Conservation (phyloP, 2,329 filamentous ascomycete genomes). For the Aaosphaeria pasadenensis region DNA sequence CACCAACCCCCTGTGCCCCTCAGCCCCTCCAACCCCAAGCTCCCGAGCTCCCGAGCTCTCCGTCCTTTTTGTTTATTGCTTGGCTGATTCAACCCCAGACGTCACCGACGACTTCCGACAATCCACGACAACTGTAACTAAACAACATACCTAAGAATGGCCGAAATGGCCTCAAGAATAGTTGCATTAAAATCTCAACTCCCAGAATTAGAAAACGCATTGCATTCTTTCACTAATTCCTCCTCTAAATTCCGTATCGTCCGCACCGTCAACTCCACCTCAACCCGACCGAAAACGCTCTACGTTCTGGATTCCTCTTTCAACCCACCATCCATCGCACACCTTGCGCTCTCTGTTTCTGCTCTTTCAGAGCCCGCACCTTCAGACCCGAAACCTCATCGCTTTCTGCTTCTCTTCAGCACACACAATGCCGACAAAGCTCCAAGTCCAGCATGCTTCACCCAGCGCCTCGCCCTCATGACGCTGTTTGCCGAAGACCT, state of each 20-base stretch:
- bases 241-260: slow-evolving; percentile 34
- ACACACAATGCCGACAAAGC: slow-evolving; percentile 66
- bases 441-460: slow-evolving; percentile 65
- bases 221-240: slow-evolving; percentile 31
- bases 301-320: slow-evolving; percentile 66
- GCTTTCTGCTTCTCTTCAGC: slow-evolving; percentile 59
- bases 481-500: slow-evolving; percentile 61
- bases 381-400: slow-evolving; percentile 27
- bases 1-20: no score
- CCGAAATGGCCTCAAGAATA: slow-evolving; percentile 14
- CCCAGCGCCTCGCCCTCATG: slow-evolving; percentile 69
- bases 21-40: no score
- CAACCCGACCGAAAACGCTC: slow-evolving; percentile 42
- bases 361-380: slow-evolving; percentile 43
- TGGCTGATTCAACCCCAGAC: no score
- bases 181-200: slow-evolving; percentile 22
- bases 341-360: slow-evolving; percentile 54
- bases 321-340: slow-evolving; percentile 62
- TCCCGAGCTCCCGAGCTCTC: no score
- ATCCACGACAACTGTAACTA: no score
- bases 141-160: slow-evolving; percentile 11
- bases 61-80: no score
- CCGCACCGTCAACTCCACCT: slow-evolving; percentile 30
- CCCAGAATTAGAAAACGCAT: slow-evolving; percentile 29
- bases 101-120: no score